phyloP scores from a whole-genome alignment of 148 eudicot species.

The Arctostaphylos glauca region DNA sequence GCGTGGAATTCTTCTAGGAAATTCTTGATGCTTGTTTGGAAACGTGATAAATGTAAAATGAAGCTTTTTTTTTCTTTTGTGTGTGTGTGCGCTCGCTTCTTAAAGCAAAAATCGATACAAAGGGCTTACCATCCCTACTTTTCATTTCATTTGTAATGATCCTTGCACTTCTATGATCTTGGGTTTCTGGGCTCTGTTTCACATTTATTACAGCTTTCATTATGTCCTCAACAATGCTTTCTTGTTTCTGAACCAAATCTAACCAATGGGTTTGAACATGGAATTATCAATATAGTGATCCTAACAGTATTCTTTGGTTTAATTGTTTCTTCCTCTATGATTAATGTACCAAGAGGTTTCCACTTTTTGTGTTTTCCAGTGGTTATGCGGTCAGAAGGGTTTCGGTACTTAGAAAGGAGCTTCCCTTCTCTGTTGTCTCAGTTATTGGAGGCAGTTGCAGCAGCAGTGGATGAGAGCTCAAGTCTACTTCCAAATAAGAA shows the following conservation, averaged over 20 bases:
- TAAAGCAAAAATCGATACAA: background rate
- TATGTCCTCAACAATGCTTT: background rate
- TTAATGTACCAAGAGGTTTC: background rate
- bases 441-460: conserved; percentile 29
- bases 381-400: conserved; percentile 84
- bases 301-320: background rate
- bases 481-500: conserved; percentile 41
- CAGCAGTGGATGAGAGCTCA: conserved; percentile 39
- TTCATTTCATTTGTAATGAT: background rate
- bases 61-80: background rate
- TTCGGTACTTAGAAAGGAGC: conserved; percentile 60
- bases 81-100: background rate
- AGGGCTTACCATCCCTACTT: background rate
- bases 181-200: background rate
- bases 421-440: conserved; percentile 23
- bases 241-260: background rate
- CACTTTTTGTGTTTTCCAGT: conserved; percentile 34
- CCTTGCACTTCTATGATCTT: background rate
- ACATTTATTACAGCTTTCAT: background rate
- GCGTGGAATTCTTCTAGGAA: background rate
- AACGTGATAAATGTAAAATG: background rate
- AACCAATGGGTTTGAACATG: background rate
- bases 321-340: background rate
- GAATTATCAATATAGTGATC: background rate
- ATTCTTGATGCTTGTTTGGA: background rate